Conservation (phyloP, 352 stramenopile species). For the Phytophthora litchii region DNA sequence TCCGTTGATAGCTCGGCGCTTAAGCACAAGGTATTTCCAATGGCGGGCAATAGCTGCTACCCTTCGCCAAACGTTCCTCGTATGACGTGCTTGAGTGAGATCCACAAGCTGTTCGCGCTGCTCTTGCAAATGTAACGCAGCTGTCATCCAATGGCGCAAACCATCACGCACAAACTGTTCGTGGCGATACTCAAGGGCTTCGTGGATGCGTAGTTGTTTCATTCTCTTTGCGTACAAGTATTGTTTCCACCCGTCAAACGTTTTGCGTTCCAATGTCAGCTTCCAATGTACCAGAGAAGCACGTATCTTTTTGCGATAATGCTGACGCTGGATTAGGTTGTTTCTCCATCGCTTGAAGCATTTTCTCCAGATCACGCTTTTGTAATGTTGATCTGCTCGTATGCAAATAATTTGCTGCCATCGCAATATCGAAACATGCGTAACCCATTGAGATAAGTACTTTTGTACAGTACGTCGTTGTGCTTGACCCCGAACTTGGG, state of each 20-base stretch:
- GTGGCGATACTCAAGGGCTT: constrained; percentile 59
- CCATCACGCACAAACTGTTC: constrained; percentile 47
- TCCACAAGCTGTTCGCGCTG: constrained; percentile 37
- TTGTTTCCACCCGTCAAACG: constrained; percentile 41
- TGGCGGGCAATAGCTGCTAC: constrained; percentile 43
- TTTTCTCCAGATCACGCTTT: constrained; percentile 30
- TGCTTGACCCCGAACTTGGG: constrained; percentile 37
- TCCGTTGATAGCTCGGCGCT: constrained; percentile 12
- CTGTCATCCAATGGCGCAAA: constrained; percentile 55
- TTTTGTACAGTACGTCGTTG: constrained; percentile 30
- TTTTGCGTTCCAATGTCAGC: constrained; percentile 33
- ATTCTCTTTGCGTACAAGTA: constrained; percentile 36
- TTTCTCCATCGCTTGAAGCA: constrained; percentile 40
- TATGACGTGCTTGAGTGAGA: constrained; percentile 24
- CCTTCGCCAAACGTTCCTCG: constrained; percentile 30
- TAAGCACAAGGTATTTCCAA: constrained; percentile 34
- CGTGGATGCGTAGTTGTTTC: constrained; percentile 53
- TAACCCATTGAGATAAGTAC: constrained; percentile 37
- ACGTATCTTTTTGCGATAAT: constrained; percentile 32
- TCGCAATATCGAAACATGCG: constrained; percentile 37
- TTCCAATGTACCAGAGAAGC: constrained; percentile 67
- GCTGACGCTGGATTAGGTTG: constrained; percentile 17
- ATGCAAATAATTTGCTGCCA: constrained; percentile 51
- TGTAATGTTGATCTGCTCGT: constrained; percentile 43
- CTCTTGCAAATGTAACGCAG: constrained; percentile 41